Conservation (phyloP, 2,329 filamentous ascomycete genomes). For the Fusarium liriodendri region DNA sequence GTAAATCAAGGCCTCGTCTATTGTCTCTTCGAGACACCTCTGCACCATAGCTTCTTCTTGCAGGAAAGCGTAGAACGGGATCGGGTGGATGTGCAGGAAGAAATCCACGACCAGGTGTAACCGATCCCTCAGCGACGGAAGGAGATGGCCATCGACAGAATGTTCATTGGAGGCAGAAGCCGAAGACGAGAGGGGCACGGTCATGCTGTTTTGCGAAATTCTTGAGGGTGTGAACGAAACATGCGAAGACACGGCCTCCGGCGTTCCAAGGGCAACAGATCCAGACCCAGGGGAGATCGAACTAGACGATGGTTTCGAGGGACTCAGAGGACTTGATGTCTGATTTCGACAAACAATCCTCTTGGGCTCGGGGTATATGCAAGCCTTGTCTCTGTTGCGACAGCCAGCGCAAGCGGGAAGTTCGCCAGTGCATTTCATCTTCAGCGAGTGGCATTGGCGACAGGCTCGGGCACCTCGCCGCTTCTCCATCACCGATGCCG, state of each 20-base stretch:
- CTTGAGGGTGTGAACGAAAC: neutral
- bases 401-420: conserved; percentile 38
- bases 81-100: conserved; percentile 41
- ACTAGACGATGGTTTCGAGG: neutral
- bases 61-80: conserved; percentile 50
- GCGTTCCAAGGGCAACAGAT: neutral
- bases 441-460: conserved; percentile 54
- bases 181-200: neutral
- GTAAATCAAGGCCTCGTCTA: conserved; percentile 56
- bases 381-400: conserved; percentile 35
- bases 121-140: conserved; percentile 27
- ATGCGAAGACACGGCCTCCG: neutral
- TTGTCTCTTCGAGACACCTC: conserved; percentile 59
- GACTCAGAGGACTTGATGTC: neutral
- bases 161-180: neutral
- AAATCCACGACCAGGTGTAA: conserved; percentile 38
- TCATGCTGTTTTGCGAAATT: neutral
- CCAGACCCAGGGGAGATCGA: neutral
- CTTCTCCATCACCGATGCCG: conserved; percentile 48
- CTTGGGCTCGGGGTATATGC: conserved; percentile 28
- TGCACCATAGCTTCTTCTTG: conserved; percentile 63
- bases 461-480: conserved; percentile 59
- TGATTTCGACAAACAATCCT: neutral
- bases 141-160: neutral
- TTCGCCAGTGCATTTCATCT: conserved; percentile 60